Evolutionary conservation across 2,329 filamentous ascomycete genomes (phyloP), one percentile per base, ranked within the genome.

Genomic region (Periconia sp.): DNA sequence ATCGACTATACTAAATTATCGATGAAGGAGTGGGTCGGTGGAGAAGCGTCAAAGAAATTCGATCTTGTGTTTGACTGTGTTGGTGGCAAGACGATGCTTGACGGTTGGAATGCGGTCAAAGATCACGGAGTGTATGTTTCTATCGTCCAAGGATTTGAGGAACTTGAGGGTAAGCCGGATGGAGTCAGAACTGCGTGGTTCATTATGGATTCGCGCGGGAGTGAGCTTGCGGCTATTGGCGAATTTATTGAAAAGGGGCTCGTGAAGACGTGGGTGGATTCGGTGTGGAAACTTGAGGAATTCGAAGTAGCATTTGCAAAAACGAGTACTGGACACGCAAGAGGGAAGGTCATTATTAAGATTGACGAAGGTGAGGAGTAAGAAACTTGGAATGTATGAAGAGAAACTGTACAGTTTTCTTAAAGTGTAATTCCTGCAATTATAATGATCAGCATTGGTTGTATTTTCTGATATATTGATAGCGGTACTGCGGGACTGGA

Each of bases 61-160:
- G 74, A 78, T 46, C 31, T 78, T 3, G 72, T 77, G 21, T 51
- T 78, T 40, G 75, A 78, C 56, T 73, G 66, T 40, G 64, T 73
- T 19, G 76, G 77, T 4, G 65, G 72, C 5, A 63, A 63, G 40
- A 59, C 66, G 4, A 59, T 76, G 34, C 52, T 62, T 15, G 73
- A 76, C 57, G 68, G 70, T 0, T 77, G 73, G 75, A 69, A 61
- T 55, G 57, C 54, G 17, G 64, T 76, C 5, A 72, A 68, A 42
- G 61, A 68, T 10, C 54, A 55, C 3, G 73, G 74, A 0, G 48
- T 52, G 6, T 46, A 75, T 30, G 49, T 76, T 13, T 73, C 69
- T 43, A 72, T 76, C 35, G 65, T 60, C 8, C 62, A 51, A 1
- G 53, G 57, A 16, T 59, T 57, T 25, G 40, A 40, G 38, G 51